phyloP scores from a whole-genome alignment of 768 basidiomycete genomes.

The Daedaleopsis nitida region DNA sequence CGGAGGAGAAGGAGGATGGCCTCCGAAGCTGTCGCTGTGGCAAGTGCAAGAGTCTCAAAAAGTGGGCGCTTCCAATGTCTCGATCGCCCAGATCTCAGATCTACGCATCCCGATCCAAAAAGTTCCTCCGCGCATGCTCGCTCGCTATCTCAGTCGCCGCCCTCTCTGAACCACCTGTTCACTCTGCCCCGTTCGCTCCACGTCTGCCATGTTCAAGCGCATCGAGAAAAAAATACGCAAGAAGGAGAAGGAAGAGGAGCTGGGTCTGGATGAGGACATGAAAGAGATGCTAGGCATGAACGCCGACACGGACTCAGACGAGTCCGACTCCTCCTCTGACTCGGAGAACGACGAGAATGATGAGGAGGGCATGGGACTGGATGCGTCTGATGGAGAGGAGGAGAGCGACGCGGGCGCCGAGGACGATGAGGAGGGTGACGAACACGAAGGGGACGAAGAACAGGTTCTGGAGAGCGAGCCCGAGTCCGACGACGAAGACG shows the following conservation, averaged over 20 bases:
- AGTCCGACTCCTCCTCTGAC: conserved; percentile 46
- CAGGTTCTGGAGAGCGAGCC: conserved; percentile 19
- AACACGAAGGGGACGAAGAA: conserved; percentile 34
- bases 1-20: no score
- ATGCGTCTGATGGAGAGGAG: conserved; percentile 19
- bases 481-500: conserved; percentile 22
- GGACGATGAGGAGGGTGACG: conserved; percentile 26
- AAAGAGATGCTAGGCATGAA: conserved; percentile 67
- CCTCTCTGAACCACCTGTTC: not conserved
- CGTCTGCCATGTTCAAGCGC: conserved; percentile 70
- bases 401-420: conserved; percentile 25
- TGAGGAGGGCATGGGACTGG: conserved; percentile 27
- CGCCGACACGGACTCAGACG: conserved; percentile 71
- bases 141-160: not conserved
- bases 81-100: not conserved
- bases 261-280: conserved; percentile 64
- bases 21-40: no score
- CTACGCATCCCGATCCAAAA: conserved; percentile 5
- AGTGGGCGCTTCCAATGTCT: conserved; percentile 1
- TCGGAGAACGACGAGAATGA: conserved; percentile 22
- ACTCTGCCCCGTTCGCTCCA: not conserved
- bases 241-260: conserved; percentile 63
- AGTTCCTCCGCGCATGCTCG: conserved; percentile 4
- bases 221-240: conserved; percentile 66
- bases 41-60: conserved; percentile 7